Percentiles rank a stretch among this genome's conserved stretches.
These are phyloP conservation scores for Coemansia sp. DNA, from an alignment of 192 early-diverging fungal species.

Conservation along the genomic window DNA sequence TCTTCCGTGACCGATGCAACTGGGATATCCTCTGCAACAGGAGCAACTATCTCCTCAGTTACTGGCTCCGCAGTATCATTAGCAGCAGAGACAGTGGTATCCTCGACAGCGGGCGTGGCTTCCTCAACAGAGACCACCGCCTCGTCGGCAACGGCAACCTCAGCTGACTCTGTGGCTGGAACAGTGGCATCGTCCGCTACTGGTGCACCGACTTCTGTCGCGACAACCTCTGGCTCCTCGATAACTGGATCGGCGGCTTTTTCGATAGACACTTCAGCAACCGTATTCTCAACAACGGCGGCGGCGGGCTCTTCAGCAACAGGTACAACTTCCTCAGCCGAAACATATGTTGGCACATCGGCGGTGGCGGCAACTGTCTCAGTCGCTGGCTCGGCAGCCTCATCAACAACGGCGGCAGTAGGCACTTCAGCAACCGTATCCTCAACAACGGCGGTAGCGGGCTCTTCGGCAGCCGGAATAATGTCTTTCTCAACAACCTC, in stretches of 20 bases:
- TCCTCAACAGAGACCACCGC: background rate
- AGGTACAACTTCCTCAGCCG: background rate
- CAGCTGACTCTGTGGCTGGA: background rate
- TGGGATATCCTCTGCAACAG: background rate
- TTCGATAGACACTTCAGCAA: background rate
- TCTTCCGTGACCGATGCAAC: background rate
- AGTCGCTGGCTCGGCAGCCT: background rate
- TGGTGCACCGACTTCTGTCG: background rate
- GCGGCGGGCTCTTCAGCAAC: background rate
- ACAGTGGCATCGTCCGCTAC: background rate
- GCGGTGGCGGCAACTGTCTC: background rate
- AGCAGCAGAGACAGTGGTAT: too few species aligned
- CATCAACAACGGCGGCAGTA: background rate
- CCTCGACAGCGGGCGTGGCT: background rate
- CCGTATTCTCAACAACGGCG: background rate
- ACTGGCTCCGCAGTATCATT: too few species aligned
- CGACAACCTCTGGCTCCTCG: background rate
- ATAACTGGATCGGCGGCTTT: background rate
- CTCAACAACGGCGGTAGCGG: background rate
- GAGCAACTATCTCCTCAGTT: background rate
- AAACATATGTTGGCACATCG: constrained; percentile 1
- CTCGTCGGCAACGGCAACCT: background rate
- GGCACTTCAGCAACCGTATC: background rate
- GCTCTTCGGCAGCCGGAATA: background rate
- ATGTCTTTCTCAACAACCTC: background rate